Conservation (phyloP, 106 monocot species). For the Dendrobium officinale region DNA sequence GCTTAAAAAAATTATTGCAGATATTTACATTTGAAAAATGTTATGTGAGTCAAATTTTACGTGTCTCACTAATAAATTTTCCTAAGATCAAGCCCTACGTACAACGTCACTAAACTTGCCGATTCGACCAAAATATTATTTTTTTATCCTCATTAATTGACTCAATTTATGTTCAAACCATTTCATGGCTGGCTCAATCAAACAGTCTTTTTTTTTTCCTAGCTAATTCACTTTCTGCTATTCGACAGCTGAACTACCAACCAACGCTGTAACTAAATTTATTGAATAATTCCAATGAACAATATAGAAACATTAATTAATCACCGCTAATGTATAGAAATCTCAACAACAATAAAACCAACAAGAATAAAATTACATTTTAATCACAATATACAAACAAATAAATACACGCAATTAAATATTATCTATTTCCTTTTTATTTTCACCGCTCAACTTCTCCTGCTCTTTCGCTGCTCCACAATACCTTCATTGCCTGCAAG, state of each 20-base stretch:
- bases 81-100: too few relatives aligned
- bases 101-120: not conserved
- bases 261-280: not conserved
- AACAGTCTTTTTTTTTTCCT: too few relatives aligned
- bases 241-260: slow-evolving; percentile 3
- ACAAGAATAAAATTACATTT: not conserved
- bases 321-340: not conserved
- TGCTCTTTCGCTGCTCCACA: slow-evolving; percentile 4
- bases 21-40: too few relatives aligned
- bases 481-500: slow-evolving; percentile 57
- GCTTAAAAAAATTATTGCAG: too few relatives aligned
- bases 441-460: not conserved
- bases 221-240: not conserved
- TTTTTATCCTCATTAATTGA: not conserved
- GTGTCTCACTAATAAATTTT: too few relatives aligned
- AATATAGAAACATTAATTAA: not conserved
- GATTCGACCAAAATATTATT: not conserved
- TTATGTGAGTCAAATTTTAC: too few relatives aligned
- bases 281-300: slow-evolving; percentile 1
- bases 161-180: not conserved
- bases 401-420: not conserved
- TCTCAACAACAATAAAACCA: not conserved
- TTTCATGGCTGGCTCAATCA: too few relatives aligned
- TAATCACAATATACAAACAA: not conserved
- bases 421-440: not conserved